Conservation (phyloP, 441 rosid genomes). For the Mallotus japonicus region DNA sequence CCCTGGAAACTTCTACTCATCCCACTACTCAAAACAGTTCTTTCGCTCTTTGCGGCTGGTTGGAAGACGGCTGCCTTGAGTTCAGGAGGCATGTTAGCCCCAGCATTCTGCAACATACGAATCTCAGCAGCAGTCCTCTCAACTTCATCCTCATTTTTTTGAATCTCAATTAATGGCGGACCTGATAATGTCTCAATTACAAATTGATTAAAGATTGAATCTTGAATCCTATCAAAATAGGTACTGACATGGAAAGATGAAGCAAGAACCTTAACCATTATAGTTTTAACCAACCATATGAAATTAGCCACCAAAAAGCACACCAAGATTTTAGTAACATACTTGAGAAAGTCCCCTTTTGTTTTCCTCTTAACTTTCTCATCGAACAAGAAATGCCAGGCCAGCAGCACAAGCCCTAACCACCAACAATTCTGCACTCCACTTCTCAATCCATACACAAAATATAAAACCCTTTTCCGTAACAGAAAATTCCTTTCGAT, state of each 20-base stretch:
- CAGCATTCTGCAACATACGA: conserved; percentile 52
- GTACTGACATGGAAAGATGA: conserved; percentile 76
- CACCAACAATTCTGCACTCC: conserved; percentile 80
- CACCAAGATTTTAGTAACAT: conserved; percentile 49
- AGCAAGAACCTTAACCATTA: conserved; percentile 72
- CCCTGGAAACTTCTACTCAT: conserved; percentile 21
- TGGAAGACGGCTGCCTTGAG: conserved; percentile 47
- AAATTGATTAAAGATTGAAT: conserved; percentile 59
- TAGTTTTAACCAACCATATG: conserved; percentile 62
- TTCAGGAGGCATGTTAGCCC: conserved; percentile 55
- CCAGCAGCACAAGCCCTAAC: conserved; percentile 56
- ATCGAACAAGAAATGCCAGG: conserved; percentile 61
- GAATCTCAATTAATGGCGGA: conserved; percentile 54
- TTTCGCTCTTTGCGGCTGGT: conserved; percentile 32
- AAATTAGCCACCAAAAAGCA: conserved; percentile 56
- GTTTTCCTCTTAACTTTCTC: conserved; percentile 37
- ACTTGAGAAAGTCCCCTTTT: conserved; percentile 26
- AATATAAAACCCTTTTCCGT: conserved; percentile 64
- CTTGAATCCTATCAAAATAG: conserved; percentile 74
- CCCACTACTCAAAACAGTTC: conserved; percentile 16
- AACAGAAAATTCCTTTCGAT: conserved; percentile 63
- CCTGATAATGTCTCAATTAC: conserved; percentile 66
- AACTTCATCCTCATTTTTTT: conserved; percentile 38
- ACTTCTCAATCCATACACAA: conserved; percentile 67
- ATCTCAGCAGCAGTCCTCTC: conserved; percentile 49